Evolutionary conservation across 345 rosid species (phyloP).

Genomic region (Arabidopsis suecica): DNA sequence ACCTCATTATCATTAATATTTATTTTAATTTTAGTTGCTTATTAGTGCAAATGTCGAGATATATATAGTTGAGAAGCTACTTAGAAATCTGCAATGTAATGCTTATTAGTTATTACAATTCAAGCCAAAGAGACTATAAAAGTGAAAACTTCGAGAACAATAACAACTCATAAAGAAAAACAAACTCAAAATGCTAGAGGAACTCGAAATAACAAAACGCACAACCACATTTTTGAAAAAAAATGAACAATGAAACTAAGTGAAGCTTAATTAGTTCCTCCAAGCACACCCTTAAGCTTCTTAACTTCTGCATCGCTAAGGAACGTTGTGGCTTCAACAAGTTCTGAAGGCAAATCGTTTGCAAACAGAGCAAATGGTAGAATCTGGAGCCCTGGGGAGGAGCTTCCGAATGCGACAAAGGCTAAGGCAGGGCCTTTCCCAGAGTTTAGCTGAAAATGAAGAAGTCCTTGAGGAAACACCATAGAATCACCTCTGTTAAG

Average conservation of each 20-base stretch:
- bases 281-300: constrained; percentile 89
- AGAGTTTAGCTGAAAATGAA: constrained; percentile 77
- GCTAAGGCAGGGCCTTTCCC: constrained; percentile 57
- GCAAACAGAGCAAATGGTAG: constrained; percentile 68
- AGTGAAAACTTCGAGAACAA: constrained; percentile 15
- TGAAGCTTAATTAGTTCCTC: constrained; percentile 64
- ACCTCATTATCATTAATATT: too few species aligned
- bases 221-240: background rate
- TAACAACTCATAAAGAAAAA: background rate
- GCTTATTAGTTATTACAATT: constrained; percentile 31
- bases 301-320: constrained; percentile 68
- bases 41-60: background rate
- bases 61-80: background rate
- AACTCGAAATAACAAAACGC: constrained; percentile 29
- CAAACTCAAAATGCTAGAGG: constrained; percentile 15
- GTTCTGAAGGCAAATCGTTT: constrained; percentile 64
- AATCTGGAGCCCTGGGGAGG: constrained; percentile 79
- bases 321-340: constrained; percentile 62
- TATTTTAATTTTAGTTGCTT: too few species aligned
- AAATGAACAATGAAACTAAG: background rate
- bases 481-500: constrained; percentile 67
- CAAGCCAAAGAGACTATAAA: constrained; percentile 8
- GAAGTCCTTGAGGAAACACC: constrained; percentile 78
- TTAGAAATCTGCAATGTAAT: constrained; percentile 12
- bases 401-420: constrained; percentile 69